Conservation (phyloP, 306 rosid genomes). For the Sicyos edulis region DNA sequence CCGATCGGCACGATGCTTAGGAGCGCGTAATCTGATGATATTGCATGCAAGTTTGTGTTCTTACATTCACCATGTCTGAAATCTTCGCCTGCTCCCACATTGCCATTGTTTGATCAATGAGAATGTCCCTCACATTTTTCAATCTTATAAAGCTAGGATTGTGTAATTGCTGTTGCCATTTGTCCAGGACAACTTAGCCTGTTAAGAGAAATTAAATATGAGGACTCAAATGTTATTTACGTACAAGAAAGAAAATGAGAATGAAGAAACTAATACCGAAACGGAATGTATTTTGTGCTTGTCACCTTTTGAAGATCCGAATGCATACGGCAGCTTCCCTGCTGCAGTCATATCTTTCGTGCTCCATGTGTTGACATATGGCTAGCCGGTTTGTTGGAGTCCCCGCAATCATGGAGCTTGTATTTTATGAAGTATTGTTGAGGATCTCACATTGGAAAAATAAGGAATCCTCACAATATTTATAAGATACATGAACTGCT, state of each 20-base stretch:
- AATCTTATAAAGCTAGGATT: background rate
- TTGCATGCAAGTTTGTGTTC: background rate
- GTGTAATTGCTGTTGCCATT: conserved; percentile 2
- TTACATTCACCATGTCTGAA: background rate
- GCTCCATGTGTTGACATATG: conserved; percentile 24
- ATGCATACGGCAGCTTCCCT: conserved; percentile 20
- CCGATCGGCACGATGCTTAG: background rate
- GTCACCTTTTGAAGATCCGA: conserved; percentile 22
- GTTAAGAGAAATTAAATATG: background rate
- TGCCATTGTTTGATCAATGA: conserved; percentile 7
- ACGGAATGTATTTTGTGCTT: conserved; percentile 24
- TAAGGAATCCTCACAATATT: no score
- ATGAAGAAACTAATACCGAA: background rate
- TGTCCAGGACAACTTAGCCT: background rate
- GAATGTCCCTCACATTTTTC: conserved; percentile 1
- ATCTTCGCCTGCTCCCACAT: conserved; percentile 12
- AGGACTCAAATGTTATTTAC: no score
- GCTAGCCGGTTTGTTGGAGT: conserved; percentile 22
- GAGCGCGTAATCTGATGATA: background rate
- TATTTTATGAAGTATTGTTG: background rate
- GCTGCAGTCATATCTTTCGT: conserved; percentile 27
- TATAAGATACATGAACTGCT: no score
- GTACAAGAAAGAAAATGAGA: background rate
- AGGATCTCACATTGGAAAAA: no score
- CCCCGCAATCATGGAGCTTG: background rate